Evolutionary conservation across 1,139 yeast genomes (phyloP), one percentile per base, ranked within the genome.

Genomic region (Arxiozyma telluris): DNA sequence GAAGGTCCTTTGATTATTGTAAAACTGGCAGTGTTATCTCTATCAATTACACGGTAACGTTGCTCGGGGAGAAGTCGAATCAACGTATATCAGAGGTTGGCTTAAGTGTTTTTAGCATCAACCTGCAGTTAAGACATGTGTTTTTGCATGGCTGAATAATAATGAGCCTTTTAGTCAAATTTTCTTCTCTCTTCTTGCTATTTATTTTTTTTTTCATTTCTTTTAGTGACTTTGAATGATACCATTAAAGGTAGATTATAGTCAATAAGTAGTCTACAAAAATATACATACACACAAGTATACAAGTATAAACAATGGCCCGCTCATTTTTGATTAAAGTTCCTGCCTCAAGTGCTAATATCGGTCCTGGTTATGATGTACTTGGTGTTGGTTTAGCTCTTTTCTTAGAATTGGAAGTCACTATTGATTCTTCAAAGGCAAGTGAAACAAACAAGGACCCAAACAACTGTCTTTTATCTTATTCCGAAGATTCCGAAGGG

Each of bases 321-420:
- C 74, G 78, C 58, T 71, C 74, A 54, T 82, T 82, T 67, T 69
- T 68, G 51, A 81, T 91, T 64, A 82, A 80, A 55, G 96, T 93
- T 18, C 98, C 98, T 1, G 97, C 98, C 1, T 91, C 98, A 2
- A 87, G 96, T 50, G 98, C 98, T 64, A 93, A 93, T 67, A 91
- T 93, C 53, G 98, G 98, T 9, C 98, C 98, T 2, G 98, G 98
- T 1, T 93, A 91, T 67, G 98, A 93, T 71, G 98, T 93, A 6
- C 76, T 93, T 53, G 98, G 98, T 21, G 83, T 93, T 51, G 96
- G 96, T 44, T 78, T 93, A 61, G 77, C 85, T 57, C 73, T 90
- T 50, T 89, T 76, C 67, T 75, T 93, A 58, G 86, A 84, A 57
- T 76, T 93, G 53, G 73, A 77, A 12, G 96, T 90, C 42, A 69